Evolutionary conservation across 1,139 yeast genomes (phyloP).

Genomic region (Hansenula sp.): DNA sequence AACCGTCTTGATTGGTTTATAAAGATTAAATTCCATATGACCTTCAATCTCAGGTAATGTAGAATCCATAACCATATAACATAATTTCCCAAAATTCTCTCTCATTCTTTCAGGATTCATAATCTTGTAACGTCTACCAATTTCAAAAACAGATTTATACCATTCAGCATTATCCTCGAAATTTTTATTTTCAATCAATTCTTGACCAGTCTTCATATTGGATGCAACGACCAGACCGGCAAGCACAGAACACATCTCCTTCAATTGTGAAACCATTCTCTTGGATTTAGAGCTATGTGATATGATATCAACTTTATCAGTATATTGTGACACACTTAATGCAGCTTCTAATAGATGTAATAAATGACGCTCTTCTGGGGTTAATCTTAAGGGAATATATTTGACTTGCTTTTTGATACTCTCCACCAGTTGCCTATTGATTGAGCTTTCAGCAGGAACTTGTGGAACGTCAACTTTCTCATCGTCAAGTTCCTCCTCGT

Average conservation of each 20-base stretch:
- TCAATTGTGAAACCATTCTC: constrained; percentile 63
- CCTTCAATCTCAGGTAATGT: constrained; percentile 61
- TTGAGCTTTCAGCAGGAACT: neutral
- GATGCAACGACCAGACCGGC: constrained; percentile 75
- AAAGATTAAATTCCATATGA: constrained; percentile 67
- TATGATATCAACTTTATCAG: constrained; percentile 67
- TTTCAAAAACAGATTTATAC: constrained; percentile 64
- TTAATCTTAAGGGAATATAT: constrained; percentile 63
- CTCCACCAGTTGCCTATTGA: constrained; percentile 14
- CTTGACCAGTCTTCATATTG: constrained; percentile 61
- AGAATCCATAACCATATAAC: constrained; percentile 81
- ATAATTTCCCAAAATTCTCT: constrained; percentile 67
- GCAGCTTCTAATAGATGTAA: constrained; percentile 66
- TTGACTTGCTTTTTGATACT: constrained; percentile 43
- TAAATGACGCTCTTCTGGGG: constrained; percentile 62
- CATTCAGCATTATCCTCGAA: constrained; percentile 64
- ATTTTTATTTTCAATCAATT: constrained; percentile 56
- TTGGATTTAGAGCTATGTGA: constrained; percentile 60
- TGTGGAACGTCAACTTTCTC: constrained; percentile 5
- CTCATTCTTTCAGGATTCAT: constrained; percentile 80
- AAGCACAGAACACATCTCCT: constrained; percentile 69
- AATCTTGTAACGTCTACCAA: constrained; percentile 72
- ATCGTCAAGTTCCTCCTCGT: constrained; percentile 17
- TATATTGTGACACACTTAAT: constrained; percentile 67
- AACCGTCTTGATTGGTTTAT: constrained; percentile 65